phyloP scores from a whole-genome alignment of 106 monocot genomes.

The Dioscorea dumetorum region DNA sequence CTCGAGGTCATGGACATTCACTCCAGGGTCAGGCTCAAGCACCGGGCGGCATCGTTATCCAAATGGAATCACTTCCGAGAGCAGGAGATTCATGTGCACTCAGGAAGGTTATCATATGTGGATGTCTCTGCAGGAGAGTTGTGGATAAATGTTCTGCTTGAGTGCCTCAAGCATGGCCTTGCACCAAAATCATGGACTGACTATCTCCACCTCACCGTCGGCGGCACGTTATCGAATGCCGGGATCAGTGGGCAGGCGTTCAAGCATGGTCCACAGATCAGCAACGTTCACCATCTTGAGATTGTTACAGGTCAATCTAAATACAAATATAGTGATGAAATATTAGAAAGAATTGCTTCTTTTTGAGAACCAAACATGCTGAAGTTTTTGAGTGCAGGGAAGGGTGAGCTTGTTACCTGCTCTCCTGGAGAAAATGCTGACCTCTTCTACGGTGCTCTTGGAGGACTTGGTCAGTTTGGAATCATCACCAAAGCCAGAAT shows the following conservation, averaged over 20 bases:
- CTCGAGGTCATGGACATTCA: conserved; percentile 80
- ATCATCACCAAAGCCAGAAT: conserved; percentile 64
- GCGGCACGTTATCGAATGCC: conserved; percentile 89
- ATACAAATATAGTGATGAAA: not conserved
- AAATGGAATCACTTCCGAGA: conserved; percentile 50
- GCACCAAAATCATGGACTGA: conserved; percentile 95
- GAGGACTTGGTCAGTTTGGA: conserved; percentile 73
- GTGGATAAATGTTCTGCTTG: conserved; percentile 67
- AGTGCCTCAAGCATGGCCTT: conserved; percentile 59
- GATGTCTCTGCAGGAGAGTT: conserved; percentile 64
- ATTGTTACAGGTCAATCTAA: conserved; percentile 52
- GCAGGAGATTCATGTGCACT: conserved; percentile 6
- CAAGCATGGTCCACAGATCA: conserved; percentile 87
- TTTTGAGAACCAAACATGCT: not conserved
- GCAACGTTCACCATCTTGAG: conserved; percentile 76
- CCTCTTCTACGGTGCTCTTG: conserved; percentile 55
- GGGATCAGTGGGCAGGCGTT: conserved; percentile 94
- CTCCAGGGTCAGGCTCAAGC: conserved; percentile 84
- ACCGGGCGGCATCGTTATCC: conserved; percentile 55
- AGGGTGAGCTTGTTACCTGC: conserved; percentile 51
- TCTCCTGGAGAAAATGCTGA: conserved; percentile 38
- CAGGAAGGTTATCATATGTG: conserved; percentile 26
- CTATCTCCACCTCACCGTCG: conserved; percentile 83
- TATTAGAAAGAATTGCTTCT: not conserved
- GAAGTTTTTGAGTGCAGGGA: conserved; percentile 37